Conservation (phyloP, 2,329 filamentous ascomycete species). For the Podosphaera xanthii region DNA sequence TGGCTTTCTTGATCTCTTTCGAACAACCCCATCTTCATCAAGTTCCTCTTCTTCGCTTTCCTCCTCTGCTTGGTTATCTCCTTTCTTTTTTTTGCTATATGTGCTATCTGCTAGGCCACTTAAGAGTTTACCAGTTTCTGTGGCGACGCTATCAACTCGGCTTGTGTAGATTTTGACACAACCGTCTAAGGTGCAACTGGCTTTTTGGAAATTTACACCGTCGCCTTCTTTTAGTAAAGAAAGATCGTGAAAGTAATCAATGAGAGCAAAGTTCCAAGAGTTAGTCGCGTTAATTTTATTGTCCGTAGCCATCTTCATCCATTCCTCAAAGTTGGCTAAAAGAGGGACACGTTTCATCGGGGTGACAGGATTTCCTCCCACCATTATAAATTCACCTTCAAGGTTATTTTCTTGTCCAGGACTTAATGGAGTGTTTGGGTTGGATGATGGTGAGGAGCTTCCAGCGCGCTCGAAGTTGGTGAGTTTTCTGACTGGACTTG, state of each 20-base stretch:
- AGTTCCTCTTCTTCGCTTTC: slow-evolving; percentile 40
- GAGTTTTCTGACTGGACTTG: slow-evolving; percentile 45
- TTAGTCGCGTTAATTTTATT: slow-evolving; percentile 98
- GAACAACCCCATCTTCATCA: slow-evolving; percentile 32
- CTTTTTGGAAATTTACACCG: slow-evolving; percentile 95
- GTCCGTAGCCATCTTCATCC: slow-evolving; percentile 99
- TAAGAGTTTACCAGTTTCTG: slow-evolving; percentile 82
- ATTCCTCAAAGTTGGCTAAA: slow-evolving; percentile 94
- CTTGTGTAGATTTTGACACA: slow-evolving; percentile 99
- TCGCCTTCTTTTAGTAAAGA: slow-evolving; percentile 88
- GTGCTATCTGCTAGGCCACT: slow-evolving; percentile 81
- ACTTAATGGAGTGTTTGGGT: slow-evolving; percentile 29
- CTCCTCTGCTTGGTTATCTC: slow-evolving; percentile 39
- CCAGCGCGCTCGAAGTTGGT: slow-evolving; percentile 34
- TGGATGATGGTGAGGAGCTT: slow-evolving; percentile 31
- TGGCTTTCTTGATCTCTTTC: slow-evolving; percentile 52
- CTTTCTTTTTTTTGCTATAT: slow-evolving; percentile 49
- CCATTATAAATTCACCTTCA: slow-evolving; percentile 37
- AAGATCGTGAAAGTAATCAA: slow-evolving; percentile 99
- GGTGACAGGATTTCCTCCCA: slow-evolving; percentile 57
- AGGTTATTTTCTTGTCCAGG: slow-evolving; percentile 21
- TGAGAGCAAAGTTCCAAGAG: slow-evolving; percentile 98
- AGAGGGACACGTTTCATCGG: slow-evolving; percentile 93
- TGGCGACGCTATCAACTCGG: slow-evolving; percentile 91
- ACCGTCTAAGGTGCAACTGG: slow-evolving; percentile 88